These are phyloP conservation scores for Aspergillus uvarum DNA, from an alignment of 2,329 filamentous ascomycete genomes.

Conservation along the genomic window DNA sequence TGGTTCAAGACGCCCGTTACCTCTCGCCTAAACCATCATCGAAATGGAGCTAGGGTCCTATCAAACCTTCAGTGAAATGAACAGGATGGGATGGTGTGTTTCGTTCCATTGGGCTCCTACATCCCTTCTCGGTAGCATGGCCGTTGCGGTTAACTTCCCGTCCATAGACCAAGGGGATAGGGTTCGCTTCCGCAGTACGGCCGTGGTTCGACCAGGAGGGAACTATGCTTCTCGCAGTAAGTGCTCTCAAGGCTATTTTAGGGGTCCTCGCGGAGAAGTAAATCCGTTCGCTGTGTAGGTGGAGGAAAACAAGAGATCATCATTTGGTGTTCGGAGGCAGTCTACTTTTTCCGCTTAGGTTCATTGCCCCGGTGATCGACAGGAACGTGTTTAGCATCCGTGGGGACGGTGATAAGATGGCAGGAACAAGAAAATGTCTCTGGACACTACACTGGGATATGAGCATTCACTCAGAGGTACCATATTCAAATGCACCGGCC, in stretches of 20 bases:
- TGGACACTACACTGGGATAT: not conserved
- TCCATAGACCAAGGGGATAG: not conserved
- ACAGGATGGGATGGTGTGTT: conserved; percentile 11
- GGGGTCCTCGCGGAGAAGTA: conserved; percentile 9
- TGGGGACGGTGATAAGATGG: not conserved
- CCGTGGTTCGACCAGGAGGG: not conserved
- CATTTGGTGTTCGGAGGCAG: conserved; percentile 8
- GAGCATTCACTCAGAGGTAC: not conserved
- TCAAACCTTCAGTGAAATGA: conserved; percentile 18
- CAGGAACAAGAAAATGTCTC: not conserved
- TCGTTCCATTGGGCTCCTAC: not conserved
- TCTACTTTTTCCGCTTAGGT: conserved; percentile 6
- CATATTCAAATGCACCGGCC: not conserved
- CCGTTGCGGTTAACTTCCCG: not conserved
- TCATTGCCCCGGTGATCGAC: conserved; percentile 17
- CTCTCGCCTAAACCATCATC: not conserved
- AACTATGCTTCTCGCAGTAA: not conserved
- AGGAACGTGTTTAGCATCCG: not conserved
- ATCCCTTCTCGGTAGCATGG: not conserved
- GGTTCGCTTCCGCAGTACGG: not conserved
- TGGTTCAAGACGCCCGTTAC: conserved; percentile 10
- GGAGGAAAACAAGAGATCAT: conserved; percentile 17
- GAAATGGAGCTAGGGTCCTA: not conserved
- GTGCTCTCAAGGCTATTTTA: conserved; percentile 3
- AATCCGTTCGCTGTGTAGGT: conserved; percentile 7